Base-by-base conservation (phyloP, 352 stramenopile genomes). In the Hyaloperonospora brassicae region DNA sequence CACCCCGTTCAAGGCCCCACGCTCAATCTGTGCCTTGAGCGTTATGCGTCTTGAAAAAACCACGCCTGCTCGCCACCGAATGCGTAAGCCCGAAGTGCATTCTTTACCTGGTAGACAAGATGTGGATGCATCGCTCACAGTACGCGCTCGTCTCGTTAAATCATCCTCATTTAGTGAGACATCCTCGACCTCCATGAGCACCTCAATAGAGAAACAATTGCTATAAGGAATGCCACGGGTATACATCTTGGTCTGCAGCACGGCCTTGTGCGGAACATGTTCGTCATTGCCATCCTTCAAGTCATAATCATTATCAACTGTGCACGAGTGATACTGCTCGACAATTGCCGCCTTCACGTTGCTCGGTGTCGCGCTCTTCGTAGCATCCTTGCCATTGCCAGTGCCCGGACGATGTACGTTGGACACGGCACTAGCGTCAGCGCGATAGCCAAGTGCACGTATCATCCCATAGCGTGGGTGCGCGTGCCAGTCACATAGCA, bases 141-240 rank as follows among this genome's bases (percentile, higher is more conserved):
- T 49, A 44, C 23, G 25, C 21, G 17, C 1, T 61, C 42, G 21
- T 55, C 47, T 5, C 17, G 17, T 0, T 17, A 17, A 17, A 17
- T 17, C 17, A 17, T 13, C 23, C 8, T 39, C 47, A 30, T 55
- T 42, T 3, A 27, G 47, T 5, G 39, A 14, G 7, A 64, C 47
- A 40, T 82, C 65, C 30, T 79, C 58, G 7, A 76, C 55, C 43
- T 87, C 74, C 23, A 85, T 61, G 14, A 82, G 48, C 5, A 70
- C 71, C 55, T 87, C 76, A 31, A 84, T 65, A 1, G 76, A 87
- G 34, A 84, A 83, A 39, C 70, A 78, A 50, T 87, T 85, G 62
- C 72, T 84, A 44, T 73, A 76, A 0, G 74, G 76, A 23, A 84
- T 75, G 41, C 74, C 81, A 36, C 85, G 68, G 6, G 70, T 79